These are phyloP conservation scores for Colletotrichum sp. DNA, from an alignment of 2,329 filamentous ascomycete species.

Conservation along the genomic window DNA sequence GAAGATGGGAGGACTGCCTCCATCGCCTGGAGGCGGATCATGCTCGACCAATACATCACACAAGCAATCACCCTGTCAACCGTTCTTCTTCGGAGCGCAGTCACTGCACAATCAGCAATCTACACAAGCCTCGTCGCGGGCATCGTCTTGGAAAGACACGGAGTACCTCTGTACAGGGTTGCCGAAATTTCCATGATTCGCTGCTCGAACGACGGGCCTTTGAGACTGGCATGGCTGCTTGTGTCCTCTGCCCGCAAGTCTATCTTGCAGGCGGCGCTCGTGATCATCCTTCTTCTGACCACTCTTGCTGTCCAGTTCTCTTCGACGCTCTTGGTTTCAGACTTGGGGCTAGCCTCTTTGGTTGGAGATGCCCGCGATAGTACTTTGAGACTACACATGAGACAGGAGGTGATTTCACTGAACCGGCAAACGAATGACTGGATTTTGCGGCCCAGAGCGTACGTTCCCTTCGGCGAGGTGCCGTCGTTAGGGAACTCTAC, in stretches of 20 bases:
- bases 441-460: not conserved
- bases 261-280: not conserved
- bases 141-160: slow-evolving; percentile 24
- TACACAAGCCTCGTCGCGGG: slow-evolving; percentile 27
- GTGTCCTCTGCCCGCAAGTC: slow-evolving; percentile 7
- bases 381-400: not conserved
- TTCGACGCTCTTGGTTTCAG: not conserved
- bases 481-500: not conserved
- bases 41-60: slow-evolving; percentile 20
- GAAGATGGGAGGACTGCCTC: slow-evolving; percentile 17
- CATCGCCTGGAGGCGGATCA: slow-evolving; percentile 22
- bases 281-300: not conserved
- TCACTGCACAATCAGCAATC: slow-evolving; percentile 23
- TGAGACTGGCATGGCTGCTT: slow-evolving; percentile 24
- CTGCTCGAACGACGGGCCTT: slow-evolving; percentile 24
- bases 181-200: slow-evolving; percentile 27
- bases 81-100: slow-evolving; percentile 20
- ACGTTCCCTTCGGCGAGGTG: not conserved
- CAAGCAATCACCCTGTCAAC: slow-evolving; percentile 25
- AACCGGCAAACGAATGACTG: slow-evolving; percentile 2
- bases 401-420: not conserved
- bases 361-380: not conserved
- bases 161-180: slow-evolving; percentile 25
- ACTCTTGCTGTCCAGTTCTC: not conserved
- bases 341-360: not conserved